Evolutionary conservation across 1,139 yeast species (phyloP).

Genomic region (Scheffersomyces segobiensis): DNA sequence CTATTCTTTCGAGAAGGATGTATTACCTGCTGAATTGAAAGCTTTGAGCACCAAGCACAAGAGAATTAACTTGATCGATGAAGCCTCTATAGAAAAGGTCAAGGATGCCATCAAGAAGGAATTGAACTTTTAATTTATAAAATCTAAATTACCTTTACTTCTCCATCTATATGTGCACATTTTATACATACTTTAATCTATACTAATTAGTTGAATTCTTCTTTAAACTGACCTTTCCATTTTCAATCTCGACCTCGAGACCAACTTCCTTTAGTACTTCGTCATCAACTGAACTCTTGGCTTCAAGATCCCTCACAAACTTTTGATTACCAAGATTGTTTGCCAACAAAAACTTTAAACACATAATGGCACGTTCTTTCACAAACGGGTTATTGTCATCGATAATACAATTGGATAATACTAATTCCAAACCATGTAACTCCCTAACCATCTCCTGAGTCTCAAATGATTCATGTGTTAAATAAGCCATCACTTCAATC

Average conservation of each 20-base stretch:
- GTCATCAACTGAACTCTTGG: conserved; percentile 34
- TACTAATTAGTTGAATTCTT: background rate
- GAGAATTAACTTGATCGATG: conserved; percentile 74
- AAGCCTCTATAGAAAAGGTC: conserved; percentile 70
- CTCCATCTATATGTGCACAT: background rate
- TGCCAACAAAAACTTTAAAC: conserved; percentile 67
- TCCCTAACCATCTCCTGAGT: conserved; percentile 71
- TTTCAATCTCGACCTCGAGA: conserved; percentile 36
- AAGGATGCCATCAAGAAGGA: conserved; percentile 75
- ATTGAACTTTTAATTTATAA: conserved; percentile 24
- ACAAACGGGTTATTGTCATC: conserved; percentile 89
- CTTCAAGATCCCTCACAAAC: conserved; percentile 59
- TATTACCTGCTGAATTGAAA: conserved; percentile 84
- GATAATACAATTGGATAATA: conserved; percentile 79
- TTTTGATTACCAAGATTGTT: conserved; percentile 69
- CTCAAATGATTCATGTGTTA: conserved; percentile 50
- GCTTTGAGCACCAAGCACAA: conserved; percentile 69
- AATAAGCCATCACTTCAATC: conserved; percentile 59
- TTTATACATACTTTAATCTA: background rate
- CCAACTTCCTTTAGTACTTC: conserved; percentile 40
- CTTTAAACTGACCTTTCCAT: conserved; percentile 34
- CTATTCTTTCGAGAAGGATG: conserved; percentile 84
- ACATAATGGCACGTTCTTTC: conserved; percentile 80
- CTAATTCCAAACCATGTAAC: conserved; percentile 65
- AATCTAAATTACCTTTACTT: background rate